Conservation (phyloP, 306 rosid genomes). For the Pyrus pyrifolia region DNA sequence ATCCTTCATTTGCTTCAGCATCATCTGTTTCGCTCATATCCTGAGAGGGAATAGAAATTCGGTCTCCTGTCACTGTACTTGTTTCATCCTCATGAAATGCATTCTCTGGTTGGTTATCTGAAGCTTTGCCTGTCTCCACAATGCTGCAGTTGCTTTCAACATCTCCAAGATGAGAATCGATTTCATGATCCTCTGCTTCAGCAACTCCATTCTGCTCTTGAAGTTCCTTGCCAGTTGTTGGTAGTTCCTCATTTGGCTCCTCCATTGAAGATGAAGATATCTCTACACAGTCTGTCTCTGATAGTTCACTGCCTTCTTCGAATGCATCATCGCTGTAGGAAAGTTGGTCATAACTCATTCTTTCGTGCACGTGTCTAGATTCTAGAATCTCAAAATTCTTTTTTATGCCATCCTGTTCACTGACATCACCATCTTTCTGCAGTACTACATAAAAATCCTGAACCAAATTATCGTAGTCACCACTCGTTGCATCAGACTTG, state of each 20-base stretch:
- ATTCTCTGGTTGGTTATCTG: not conserved
- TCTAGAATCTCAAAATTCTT: slow-evolving; percentile 27
- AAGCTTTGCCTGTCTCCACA: slow-evolving; percentile 18
- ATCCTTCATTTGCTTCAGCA: slow-evolving; percentile 13
- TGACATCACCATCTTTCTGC: slow-evolving; percentile 4
- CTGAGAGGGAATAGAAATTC: not conserved
- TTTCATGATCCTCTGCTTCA: slow-evolving; percentile 16
- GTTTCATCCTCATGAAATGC: slow-evolving; percentile 18
- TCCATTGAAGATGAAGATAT: slow-evolving; percentile 2
- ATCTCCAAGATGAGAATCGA: slow-evolving; percentile 1
- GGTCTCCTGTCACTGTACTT: not conserved
- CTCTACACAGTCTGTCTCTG: slow-evolving; percentile 10
- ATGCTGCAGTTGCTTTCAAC: slow-evolving; percentile 8
- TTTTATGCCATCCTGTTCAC: slow-evolving; percentile 9
- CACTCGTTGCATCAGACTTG: slow-evolving; percentile 32
- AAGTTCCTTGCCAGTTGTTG: not conserved
- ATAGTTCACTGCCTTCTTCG: slow-evolving; percentile 17
- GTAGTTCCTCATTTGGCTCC: slow-evolving; percentile 13
- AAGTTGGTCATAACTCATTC: slow-evolving; percentile 24
- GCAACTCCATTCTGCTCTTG: not conserved
- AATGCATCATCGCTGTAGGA: slow-evolving; percentile 22
- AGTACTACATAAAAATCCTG: slow-evolving; percentile 1
- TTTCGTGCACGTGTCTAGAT: slow-evolving; percentile 7
- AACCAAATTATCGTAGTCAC: slow-evolving; percentile 14
- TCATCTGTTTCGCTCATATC: not conserved